Conservation (phyloP, 306 rosid species). For the Sesbania bispinosa region DNA sequence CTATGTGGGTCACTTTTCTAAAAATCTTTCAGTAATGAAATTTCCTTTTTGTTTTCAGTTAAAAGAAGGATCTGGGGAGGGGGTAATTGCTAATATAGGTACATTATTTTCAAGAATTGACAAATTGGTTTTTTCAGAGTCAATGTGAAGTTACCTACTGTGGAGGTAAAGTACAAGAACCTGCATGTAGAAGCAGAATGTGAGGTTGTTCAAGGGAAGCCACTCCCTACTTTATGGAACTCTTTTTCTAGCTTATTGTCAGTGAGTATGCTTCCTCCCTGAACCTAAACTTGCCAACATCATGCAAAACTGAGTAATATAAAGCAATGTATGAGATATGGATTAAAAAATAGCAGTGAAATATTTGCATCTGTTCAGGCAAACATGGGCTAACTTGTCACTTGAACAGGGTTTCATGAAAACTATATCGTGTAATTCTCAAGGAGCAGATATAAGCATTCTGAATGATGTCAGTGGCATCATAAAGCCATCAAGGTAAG, state of each 20-base stretch:
- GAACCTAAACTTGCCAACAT: constrained; percentile 7
- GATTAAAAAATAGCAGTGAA: neutral
- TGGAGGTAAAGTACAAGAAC: constrained; percentile 55
- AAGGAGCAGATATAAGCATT: constrained; percentile 39
- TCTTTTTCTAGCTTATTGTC: constrained; percentile 39
- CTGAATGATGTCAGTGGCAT: constrained; percentile 57
- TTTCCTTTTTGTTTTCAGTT: neutral
- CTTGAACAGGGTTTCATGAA: constrained; percentile 42
- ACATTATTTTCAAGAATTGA: constrained; percentile 27
- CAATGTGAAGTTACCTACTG: constrained; percentile 45
- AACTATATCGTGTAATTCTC: constrained; percentile 39
- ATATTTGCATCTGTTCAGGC: neutral
- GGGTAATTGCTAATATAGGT: neutral
- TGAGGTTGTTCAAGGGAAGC: constrained; percentile 59
- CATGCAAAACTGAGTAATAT: neutral
- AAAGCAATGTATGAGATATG: neutral
- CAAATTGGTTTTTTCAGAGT: constrained; percentile 40
- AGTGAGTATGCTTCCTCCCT: constrained; percentile 37
- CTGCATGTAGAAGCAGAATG: constrained; percentile 47
- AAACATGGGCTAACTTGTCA: constrained; percentile 23
- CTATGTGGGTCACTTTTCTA: neutral
- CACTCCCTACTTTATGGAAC: constrained; percentile 63
- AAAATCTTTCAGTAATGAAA: neutral
- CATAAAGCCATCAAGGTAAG: constrained; percentile 55
- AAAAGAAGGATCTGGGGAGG: neutral